Base-by-base conservation (phyloP, 2,329 filamentous ascomycete genomes). In the Aspergillus chevalieri region DNA sequence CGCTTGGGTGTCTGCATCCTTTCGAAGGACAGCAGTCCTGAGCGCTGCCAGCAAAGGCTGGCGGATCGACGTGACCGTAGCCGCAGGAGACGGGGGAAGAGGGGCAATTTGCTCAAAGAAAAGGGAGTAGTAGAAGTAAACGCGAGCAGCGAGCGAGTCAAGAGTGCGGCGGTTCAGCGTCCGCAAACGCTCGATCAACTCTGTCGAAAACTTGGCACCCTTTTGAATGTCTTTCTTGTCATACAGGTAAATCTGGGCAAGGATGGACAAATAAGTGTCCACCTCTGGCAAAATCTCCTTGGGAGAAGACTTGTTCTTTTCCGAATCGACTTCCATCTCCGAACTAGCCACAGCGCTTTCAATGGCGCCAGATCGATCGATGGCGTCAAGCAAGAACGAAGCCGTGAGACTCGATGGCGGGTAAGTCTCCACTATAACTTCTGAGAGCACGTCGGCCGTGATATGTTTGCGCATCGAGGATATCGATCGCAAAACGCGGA, bases 81-180 rank as follows among this genome's bases (percentile, higher is more conserved):
- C 95, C 63, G 89, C 85, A 49, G 89, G 86, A 47, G 91, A 96
- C 21, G 92, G 91, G 42, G 93, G 88, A 55, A 92, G 82, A 19
- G 92, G 91, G 52, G 84, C 82, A 54, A 94, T 81, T 71, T 94
- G 85, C 78, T 98, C 93, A 74, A 86, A 89, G 77, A 97, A 97
- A 61, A 97, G 79, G 21, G 89, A 89, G 74, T 89, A 95, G 78
- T 98, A 98, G 74, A 96, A 97, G 79, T 96, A 98, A 55, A 92
- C 90, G 72, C 94, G 94, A 57, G 92, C 90, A 51, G 91, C 88
- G 51, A 98, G 82, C 45, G 91, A 90, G 71, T 98, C 93, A 54
- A 98, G 77, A 21, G 93, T 97, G 61, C 93, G 85, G 55, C 93
- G 87, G 77, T 98, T 98, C 67, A 95, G 79, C 47, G 84, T 80